These are phyloP conservation scores for Venturia aucupariae DNA, from an alignment of 2,329 filamentous ascomycete species.

Conservation along the genomic window DNA sequence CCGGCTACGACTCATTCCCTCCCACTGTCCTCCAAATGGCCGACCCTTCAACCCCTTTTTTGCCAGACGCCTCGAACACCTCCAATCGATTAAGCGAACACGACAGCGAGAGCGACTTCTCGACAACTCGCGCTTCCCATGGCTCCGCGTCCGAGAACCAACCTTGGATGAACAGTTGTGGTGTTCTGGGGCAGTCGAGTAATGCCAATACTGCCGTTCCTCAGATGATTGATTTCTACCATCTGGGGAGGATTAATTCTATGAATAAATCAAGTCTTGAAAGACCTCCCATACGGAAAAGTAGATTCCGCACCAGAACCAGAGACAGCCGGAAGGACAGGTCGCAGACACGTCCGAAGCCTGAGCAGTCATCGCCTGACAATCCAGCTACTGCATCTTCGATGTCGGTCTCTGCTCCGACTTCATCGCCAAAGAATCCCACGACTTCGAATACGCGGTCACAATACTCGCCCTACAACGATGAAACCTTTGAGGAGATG, in stretches of 20 bases:
- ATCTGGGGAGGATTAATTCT: neutral
- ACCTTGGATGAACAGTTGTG: neutral
- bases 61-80: no score
- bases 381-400: neutral
- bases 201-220: neutral
- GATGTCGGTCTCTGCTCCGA: neutral
- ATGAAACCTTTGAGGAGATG: neutral
- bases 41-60: no score
- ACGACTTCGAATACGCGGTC: neutral
- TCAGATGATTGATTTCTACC: neutral
- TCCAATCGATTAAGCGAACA: neutral
- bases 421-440: no score
- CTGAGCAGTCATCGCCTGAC: neutral
- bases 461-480: neutral
- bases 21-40: no score
- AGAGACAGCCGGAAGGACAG: neutral
- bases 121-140: no score
- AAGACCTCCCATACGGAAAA: neutral
- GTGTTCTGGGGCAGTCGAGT: neutral
- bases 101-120: constrained; percentile 1
- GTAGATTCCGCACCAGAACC: neutral
- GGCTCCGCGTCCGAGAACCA: neutral
- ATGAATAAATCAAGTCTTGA: neutral
- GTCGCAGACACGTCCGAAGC: neutral
- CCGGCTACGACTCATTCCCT: no score